A percentile compares a stretch with the other conserved stretches of the same genome.
Evolutionary conservation across 2,329 filamentous ascomycete genomes (phyloP).

Genomic region (Microascus cirrosus): DNA sequence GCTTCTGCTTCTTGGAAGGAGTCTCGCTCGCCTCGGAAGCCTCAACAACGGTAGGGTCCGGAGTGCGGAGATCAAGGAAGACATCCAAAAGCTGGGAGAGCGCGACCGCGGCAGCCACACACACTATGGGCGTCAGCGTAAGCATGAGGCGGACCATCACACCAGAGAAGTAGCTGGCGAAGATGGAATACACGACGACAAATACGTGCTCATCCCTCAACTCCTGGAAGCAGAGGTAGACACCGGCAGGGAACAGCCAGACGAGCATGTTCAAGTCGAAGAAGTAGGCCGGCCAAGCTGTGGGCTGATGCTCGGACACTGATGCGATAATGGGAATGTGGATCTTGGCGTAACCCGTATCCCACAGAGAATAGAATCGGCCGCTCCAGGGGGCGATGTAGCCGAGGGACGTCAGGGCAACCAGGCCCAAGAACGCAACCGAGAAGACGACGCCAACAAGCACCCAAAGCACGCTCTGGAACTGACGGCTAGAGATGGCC

Average conservation of each 20-base stretch:
- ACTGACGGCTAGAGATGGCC: constrained; percentile 86
- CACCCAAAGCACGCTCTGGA: constrained; percentile 76
- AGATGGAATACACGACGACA: constrained; percentile 90
- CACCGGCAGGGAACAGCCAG: constrained; percentile 97
- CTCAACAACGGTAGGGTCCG: constrained; percentile 21
- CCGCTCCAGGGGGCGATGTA: constrained; percentile 96
- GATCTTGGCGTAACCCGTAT: constrained; percentile 97
- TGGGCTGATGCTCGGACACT: constrained; percentile 98
- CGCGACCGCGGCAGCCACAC: constrained; percentile 83
- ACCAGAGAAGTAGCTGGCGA: constrained; percentile 95
- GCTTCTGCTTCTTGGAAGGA: constrained; percentile 44
- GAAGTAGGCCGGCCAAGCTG: constrained; percentile 98
- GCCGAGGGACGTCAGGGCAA: constrained; percentile 77
- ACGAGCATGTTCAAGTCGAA: constrained; percentile 97
- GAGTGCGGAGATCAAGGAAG: constrained; percentile 60
- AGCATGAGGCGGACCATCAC: constrained; percentile 99
- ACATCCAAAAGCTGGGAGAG: constrained; percentile 81
- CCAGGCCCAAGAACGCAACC: constrained; percentile 61
- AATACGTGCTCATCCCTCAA: constrained; percentile 96
- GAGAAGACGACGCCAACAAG: constrained; percentile 66
- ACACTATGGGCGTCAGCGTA: constrained; percentile 91
- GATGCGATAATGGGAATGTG: constrained; percentile 99
- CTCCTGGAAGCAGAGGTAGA: constrained; percentile 95
- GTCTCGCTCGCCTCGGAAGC: constrained; percentile 33
- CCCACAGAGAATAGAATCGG: constrained; percentile 98